phyloP scores from a whole-genome alignment of 768 basidiomycete species.

The Rhodocollybia butyracea region DNA sequence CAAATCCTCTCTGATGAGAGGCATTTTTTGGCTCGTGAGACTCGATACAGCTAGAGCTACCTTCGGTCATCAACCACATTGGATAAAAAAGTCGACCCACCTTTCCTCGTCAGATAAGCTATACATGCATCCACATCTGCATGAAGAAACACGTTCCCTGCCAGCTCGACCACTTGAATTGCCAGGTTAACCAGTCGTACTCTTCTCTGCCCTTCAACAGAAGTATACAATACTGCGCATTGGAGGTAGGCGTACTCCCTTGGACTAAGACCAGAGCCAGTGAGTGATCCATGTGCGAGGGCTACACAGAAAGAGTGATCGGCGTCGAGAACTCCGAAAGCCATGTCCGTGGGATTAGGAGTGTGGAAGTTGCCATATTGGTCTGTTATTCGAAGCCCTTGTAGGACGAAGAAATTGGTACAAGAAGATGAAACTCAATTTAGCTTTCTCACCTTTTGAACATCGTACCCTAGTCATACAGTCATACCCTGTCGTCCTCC shows the following conservation, averaged over 20 bases:
- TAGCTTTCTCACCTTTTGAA: conserved; percentile 79
- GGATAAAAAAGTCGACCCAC: conserved; percentile 41
- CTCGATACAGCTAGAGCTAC: conserved; percentile 60
- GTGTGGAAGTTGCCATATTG: conserved; percentile 74
- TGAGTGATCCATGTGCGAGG: conserved; percentile 57
- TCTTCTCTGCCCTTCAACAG: conserved; percentile 67
- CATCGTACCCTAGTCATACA: conserved; percentile 79
- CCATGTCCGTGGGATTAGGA: conserved; percentile 66
- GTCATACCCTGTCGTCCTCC: conserved; percentile 74
- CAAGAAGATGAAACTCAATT: too few species aligned
- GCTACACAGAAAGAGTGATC: conserved; percentile 75
- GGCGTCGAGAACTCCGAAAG: conserved; percentile 76
- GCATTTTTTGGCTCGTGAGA: conserved; percentile 56
- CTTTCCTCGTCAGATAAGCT: conserved; percentile 70
- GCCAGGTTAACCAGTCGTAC: conserved; percentile 88
- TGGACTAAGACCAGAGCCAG: conserved; percentile 49
- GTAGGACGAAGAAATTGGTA: not conserved
- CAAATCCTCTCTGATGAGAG: conserved; percentile 78
- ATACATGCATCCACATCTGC: conserved; percentile 89
- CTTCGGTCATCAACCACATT: not conserved
- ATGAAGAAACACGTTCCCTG: conserved; percentile 88
- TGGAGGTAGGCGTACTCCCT: conserved; percentile 79
- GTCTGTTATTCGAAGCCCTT: conserved; percentile 63
- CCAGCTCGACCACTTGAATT: conserved; percentile 73
- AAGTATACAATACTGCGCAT: conserved; percentile 86